Evolutionary conservation across 1,284 basidiomycete species (phyloP), one percentile per base, ranked within the genome.

Genomic region (Tilletia caries): DNA sequence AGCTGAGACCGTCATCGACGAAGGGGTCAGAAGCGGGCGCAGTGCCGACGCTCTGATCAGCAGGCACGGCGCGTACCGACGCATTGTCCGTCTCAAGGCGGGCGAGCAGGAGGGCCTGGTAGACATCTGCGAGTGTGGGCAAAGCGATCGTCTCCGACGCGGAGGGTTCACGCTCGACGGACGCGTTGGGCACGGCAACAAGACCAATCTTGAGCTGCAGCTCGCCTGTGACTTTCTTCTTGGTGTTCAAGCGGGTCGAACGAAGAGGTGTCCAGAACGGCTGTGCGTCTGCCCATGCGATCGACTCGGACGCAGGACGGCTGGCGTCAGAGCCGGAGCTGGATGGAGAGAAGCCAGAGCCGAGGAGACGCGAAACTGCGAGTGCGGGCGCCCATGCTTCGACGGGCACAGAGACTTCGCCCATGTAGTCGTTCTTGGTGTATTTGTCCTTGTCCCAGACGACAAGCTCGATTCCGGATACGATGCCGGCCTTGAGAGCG

Each of bases 381-480:
- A 62, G 58, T n/a, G 32, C 70, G 60, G 44, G 82, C 82, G 80
- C 93, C 93, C 93, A 97, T 60, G 91, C 88, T 34, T 91, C 89
- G 32, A 95, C 82, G 0, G 88, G 87, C 6, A 97, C 81, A 0
- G 89, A 88, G 12, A 89, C 88, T 84, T 98, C 95, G 34, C 95
- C 95, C 64, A 98, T 88, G 84, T 97, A 98, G 70, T 96, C 94
- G 85, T 95, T 94, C 80, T 87, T 88, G 75, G 75, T 76, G 48
- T 76, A 73, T 64, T 84, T 76, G 80, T 95, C 95, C 85, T 92
- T 93, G 84, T 95, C 93, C 95, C 95, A 98, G 0, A 93, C 87
- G 37, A 97, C 90, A 62, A 93, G 86, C 82, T 97, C 93, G 65
- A 97, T 79, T 5, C 88, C 89, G 52, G 91, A 90, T 13, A 93